phyloP scores from a whole-genome alignment of 23 red algal genomes.

The Pyropia haitanensis region DNA sequence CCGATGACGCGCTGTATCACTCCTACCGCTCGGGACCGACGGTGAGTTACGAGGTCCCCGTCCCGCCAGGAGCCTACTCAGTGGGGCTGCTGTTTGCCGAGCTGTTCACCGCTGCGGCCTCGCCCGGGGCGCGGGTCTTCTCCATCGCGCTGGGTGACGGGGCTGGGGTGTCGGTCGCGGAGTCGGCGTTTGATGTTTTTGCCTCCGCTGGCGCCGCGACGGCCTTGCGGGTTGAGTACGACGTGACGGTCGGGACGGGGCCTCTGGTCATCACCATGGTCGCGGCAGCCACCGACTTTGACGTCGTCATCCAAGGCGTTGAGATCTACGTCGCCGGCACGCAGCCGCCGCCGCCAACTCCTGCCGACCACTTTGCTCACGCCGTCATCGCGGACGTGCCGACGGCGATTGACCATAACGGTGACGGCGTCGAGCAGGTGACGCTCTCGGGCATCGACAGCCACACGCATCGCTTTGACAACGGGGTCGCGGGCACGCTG shows the following conservation, averaged over 20 bases:
- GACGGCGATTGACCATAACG: slow-evolving; percentile 38
- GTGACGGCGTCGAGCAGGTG: slow-evolving; percentile 26
- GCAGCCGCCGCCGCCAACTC: no score
- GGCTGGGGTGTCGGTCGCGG: neutral
- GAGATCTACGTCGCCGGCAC: no score
- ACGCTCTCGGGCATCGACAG: slow-evolving; percentile 31
- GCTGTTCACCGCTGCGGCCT: slow-evolving; percentile 4
- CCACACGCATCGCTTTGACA: slow-evolving; percentile 48
- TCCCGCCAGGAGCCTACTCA: slow-evolving; percentile 23
- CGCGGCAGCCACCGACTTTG: slow-evolving; percentile 9
- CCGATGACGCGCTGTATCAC: no score
- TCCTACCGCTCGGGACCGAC: no score
- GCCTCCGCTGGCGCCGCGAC: slow-evolving; percentile 13
- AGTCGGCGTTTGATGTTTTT: slow-evolving; percentile 22
- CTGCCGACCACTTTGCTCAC: slow-evolving; percentile 45
- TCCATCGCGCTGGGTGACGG: slow-evolving; percentile 27
- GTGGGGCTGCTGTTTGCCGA: slow-evolving; percentile 39
- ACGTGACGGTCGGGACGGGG: slow-evolving; percentile 7
- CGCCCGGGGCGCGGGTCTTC: slow-evolving; percentile 14
- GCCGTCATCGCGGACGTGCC: slow-evolving; percentile 31
- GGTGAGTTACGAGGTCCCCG: slow-evolving; percentile 35
- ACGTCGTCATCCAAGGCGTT: neutral
- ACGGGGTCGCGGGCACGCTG: neutral
- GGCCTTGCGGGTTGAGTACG: slow-evolving; percentile 22
- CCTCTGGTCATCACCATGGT: slow-evolving; percentile 37